phyloP scores from a whole-genome alignment of 2,329 filamentous ascomycete species.

The Microdochium trichocladiopsis region DNA sequence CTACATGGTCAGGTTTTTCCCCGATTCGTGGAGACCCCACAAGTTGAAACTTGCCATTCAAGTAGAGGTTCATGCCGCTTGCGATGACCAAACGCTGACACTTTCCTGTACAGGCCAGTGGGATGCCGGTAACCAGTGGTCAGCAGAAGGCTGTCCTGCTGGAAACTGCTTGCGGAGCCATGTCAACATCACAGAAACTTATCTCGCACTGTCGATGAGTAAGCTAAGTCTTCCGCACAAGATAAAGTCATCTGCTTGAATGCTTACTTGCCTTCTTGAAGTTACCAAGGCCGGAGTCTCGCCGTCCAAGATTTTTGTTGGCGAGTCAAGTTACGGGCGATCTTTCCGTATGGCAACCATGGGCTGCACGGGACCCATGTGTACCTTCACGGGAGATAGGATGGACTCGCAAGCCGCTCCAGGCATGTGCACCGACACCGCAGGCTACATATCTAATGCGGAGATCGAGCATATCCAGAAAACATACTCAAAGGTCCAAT shows the following conservation, averaged over 20 bases:
- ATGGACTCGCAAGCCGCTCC: constrained; percentile 5
- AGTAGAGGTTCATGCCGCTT: not conserved
- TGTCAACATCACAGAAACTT: constrained; percentile 22
- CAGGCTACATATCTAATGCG: constrained; percentile 11
- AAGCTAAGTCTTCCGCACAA: too few relatives aligned
- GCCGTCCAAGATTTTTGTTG: constrained; percentile 11
- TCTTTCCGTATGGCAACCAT: constrained; percentile 9
- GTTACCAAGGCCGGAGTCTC: constrained; percentile 11
- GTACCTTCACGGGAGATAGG: constrained; percentile 6
- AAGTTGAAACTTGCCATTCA: too few relatives aligned
- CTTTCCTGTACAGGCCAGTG: not conserved
- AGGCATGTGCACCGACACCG: constrained; percentile 10
- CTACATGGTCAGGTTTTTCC: not conserved
- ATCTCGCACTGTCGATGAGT: constrained; percentile 11
- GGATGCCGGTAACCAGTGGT: not conserved
- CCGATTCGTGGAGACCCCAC: too few relatives aligned
- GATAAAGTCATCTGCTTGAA: too few relatives aligned
- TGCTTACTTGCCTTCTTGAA: too few relatives aligned
- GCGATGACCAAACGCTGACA: not conserved
- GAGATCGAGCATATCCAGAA: constrained; percentile 11
- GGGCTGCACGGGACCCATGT: constrained; percentile 5
- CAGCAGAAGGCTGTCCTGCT: not conserved
- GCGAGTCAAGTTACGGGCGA: too few relatives aligned
- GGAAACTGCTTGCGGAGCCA: constrained; percentile 19
- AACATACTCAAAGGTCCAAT: constrained; percentile 5